Evolutionary conservation across 1,284 basidiomycete species (phyloP).

Genomic region (Dichomitus squalens): DNA sequence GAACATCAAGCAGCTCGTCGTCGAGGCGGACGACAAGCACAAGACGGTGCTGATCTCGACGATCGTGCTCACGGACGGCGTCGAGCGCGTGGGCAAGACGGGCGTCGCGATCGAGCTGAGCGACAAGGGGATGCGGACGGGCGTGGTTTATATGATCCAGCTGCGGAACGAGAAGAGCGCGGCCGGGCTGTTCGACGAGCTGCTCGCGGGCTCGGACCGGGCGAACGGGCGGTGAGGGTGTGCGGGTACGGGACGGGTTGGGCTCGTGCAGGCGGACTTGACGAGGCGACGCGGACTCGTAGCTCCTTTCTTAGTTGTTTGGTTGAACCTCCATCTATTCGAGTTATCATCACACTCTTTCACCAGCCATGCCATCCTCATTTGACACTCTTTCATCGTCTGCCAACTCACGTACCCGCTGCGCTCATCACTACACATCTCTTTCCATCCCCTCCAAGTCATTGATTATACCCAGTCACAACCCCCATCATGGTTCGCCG

Average conservation of each 20-base stretch:
- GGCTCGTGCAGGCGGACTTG: constrained; percentile 4
- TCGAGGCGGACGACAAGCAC: constrained; percentile 83
- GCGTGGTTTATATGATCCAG: constrained; percentile 98
- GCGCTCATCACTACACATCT: constrained; percentile 12
- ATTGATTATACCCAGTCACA: constrained; percentile 6
- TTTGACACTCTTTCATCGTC: background rate
- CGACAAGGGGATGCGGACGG: constrained; percentile 88
- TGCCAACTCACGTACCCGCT: constrained; percentile 1
- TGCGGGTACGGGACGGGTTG: background rate
- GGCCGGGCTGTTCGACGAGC: constrained; percentile 81
- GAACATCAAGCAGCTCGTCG: constrained; percentile 95
- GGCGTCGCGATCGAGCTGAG: constrained; percentile 97
- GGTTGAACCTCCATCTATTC: background rate
- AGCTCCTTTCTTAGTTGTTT: background rate
- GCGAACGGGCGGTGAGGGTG: constrained; percentile 7
- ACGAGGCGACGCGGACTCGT: constrained; percentile 17
- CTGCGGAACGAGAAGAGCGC: constrained; percentile 88
- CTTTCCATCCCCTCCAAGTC: background rate
- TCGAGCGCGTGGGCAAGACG: constrained; percentile 96
- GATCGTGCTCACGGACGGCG: constrained; percentile 93
- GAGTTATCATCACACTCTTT: background rate
- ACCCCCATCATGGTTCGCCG: constrained; percentile 7
- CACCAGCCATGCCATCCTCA: background rate
- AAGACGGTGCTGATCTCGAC: constrained; percentile 89
- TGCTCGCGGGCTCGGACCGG: constrained; percentile 84